Evolutionary conservation across 768 basidiomycete genomes (phyloP), one percentile per base, ranked within the genome.

Genomic region (Hirschioporus abietinus): DNA sequence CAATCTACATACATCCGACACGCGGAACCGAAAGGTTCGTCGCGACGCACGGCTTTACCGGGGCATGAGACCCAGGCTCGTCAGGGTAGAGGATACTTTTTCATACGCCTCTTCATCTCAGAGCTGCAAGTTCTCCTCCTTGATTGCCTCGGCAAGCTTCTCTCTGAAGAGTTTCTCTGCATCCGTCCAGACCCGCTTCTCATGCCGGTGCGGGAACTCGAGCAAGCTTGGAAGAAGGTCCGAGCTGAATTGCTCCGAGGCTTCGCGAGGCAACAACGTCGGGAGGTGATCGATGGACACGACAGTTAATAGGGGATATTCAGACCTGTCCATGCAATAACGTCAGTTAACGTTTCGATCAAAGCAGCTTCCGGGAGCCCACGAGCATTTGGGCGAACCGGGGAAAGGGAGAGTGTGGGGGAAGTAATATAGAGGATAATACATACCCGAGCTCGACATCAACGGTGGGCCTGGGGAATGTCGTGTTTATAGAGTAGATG

Each of bases 261-360:
- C 91, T 77, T 99, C 97, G 63, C 97, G 84, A 25, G 97, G 97
- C 36, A 99, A 84, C 67, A 99, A 80, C 27, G 96, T 97, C 10
- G 97, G 97, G 69, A 99, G 82, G 75, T 99, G 96, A 78, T 99
- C 97, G 68, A 99, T 99, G 17, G 97, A 95, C 70, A 97, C 87
- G 69, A 99, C 92, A 7, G 88, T 89, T 70, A 98, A 77, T 9
- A 87, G 77, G 7, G 92, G 90, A 66, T 88, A 85, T 34, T 81
- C 88, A 62, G 80, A 64, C 67, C 91, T 91, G 61, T 65, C 63
- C 66, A 65, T 67, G 66, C 66, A 23, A 60, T 70, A 68, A 64
- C 35, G 24, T 68, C 72, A 71, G 69, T 60, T 15, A 15, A 57
- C 26, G 57, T 25, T 30, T 23, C 26, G 10, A 42, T 60, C 35